Base-by-base conservation (phyloP, 495 filamentous ascomycete species). In the Podospora fimiseda region DNA sequence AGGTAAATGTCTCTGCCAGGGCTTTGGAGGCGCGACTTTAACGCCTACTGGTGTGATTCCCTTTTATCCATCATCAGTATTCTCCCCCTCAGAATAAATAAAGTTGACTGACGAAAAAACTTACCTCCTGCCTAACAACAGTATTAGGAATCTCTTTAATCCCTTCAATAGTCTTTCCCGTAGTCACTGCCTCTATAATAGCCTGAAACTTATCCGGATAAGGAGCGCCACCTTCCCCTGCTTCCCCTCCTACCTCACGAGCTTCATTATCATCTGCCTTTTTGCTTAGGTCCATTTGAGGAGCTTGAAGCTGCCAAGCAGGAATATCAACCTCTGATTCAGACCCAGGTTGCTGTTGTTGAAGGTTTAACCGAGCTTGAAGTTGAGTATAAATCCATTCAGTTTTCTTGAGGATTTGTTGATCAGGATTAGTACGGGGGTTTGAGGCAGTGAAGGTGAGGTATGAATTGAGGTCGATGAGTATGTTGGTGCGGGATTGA, bases 101-200 rank as follows among this genome's bases (percentile, higher is more conserved):
- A 3, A 9, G 18, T 2, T 4, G 9, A 16, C 8, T n/a, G 22
- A 20, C 5, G 4, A 19, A 8, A 30, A 23, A 41, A 65, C 66
- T 55, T 18, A 70, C 63, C 40, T 69, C 64, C 2, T 83, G 85
- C 20, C 79, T 70, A 23, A 93, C 77, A 6, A 96, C 78, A 0
- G 83, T 93, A 56, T 89, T 78, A 13, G 94, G 90, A 56, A 98
- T 93, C 55, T 96, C 77, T 56, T 84, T 83, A 61, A 98, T 94
- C 2, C 93, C 93, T 0, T 90, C 88, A 46, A 98, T 87, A 3
- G 85, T 83, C 64, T 90, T 81, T 40, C 90, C 90, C 16, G 78
- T 85, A 3, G 85, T 86, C 57, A 98, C 89, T 24, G 96, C 81
- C 40, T 89, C 90, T 33, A 96, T 84, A 46, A 98, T 90, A 52